Evolutionary conservation across 345 rosid genomes (phyloP).

Genomic region (Nasturtium officinale): DNA sequence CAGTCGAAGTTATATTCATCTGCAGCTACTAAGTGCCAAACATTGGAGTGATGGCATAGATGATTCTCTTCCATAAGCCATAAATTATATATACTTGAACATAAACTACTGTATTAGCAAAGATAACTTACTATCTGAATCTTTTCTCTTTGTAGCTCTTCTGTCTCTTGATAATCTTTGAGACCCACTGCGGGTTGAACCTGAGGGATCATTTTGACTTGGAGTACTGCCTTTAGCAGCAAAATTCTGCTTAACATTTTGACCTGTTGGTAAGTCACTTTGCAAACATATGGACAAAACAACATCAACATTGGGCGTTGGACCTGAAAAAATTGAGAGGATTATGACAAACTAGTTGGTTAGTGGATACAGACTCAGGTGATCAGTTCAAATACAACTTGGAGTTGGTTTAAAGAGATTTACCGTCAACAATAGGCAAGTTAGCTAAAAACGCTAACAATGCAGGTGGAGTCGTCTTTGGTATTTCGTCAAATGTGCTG

Average conservation of each 20-base stretch:
- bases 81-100: neutral
- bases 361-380: conserved; percentile 14
- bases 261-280: conserved; percentile 60
- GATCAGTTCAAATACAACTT: conserved; percentile 8
- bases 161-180: conserved; percentile 64
- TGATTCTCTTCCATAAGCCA: conserved; percentile 8
- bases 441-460: conserved; percentile 68
- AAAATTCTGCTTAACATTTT: conserved; percentile 49
- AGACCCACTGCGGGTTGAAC: conserved; percentile 66
- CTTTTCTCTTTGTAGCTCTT: conserved; percentile 70
- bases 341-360: conserved; percentile 2
- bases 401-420: conserved; percentile 27
- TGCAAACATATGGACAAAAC: conserved; percentile 87
- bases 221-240: conserved; percentile 56
- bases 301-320: conserved; percentile 75
- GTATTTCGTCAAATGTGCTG: conserved; percentile 57
- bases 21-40: neutral
- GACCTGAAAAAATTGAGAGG: conserved; percentile 55
- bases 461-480: conserved; percentile 85
- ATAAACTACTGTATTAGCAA: neutral
- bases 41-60: conserved; percentile 5
- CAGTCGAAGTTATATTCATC: neutral
- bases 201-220: conserved; percentile 64
- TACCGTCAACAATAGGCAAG: conserved; percentile 81
- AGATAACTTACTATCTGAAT: conserved; percentile 52